Conservation (phyloP, 345 rosid species). For the Heritiera fomes region DNA sequence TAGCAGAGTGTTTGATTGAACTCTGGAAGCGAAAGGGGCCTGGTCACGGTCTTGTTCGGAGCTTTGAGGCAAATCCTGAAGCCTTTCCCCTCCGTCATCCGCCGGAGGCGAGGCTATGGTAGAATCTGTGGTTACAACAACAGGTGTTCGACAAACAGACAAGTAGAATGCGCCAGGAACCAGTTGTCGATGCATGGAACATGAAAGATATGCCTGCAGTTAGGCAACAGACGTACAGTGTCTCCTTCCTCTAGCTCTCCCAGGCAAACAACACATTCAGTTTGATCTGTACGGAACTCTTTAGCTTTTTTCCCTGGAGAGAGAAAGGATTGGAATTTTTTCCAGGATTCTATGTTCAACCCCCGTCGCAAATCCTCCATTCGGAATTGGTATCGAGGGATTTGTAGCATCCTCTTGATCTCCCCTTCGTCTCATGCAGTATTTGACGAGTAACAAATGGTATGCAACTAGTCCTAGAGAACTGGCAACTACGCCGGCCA, state of each 20-base stretch:
- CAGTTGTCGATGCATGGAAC: conserved; percentile 67
- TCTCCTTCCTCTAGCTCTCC: conserved; percentile 55
- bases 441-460: conserved; percentile 39
- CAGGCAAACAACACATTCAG: conserved; percentile 55
- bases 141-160: conserved; percentile 59
- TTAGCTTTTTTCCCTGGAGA: conserved; percentile 17
- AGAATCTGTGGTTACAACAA: background rate
- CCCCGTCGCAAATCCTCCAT: conserved; percentile 21
- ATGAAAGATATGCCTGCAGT: conserved; percentile 72
- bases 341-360: conserved; percentile 38
- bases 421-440: conserved; percentile 23
- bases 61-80: background rate
- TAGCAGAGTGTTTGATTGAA: conserved; percentile 10
- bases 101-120: background rate
- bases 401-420: background rate
- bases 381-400: background rate
- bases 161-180: conserved; percentile 57
- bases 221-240: conserved; percentile 57
- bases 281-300: conserved; percentile 23
- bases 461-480: conserved; percentile 32
- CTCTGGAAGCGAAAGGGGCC: background rate
- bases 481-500: conserved; percentile 32
- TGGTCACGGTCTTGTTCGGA: background rate
- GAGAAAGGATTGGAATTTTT: conserved; percentile 40
- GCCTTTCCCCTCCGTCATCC: conserved; percentile 2